Evolutionary conservation across 2,329 filamentous ascomycete genomes (phyloP).

Genomic region (Pseudogymnoascus sp.): DNA sequence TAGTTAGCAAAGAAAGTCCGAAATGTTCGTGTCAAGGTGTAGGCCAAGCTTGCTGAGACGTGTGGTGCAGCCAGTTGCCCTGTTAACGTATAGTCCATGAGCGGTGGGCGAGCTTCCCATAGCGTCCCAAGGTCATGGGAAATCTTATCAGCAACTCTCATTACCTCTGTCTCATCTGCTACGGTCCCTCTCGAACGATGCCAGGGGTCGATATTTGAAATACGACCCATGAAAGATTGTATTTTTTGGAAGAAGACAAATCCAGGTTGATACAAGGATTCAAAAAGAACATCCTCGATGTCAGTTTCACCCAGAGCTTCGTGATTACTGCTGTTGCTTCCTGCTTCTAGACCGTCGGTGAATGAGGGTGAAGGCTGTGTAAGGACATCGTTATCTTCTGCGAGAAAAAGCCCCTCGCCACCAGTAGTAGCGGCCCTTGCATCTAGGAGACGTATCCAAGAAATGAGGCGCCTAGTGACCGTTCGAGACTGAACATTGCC

Average conservation of each 20-base stretch:
- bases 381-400: constrained; percentile 42
- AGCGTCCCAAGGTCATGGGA: constrained; percentile 43
- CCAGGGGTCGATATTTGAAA: constrained; percentile 51
- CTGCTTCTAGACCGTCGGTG: constrained; percentile 29
- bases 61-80: constrained; percentile 44
- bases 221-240: constrained; percentile 50
- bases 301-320: constrained; percentile 11
- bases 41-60: constrained; percentile 42
- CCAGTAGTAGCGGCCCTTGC: constrained; percentile 50
- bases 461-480: constrained; percentile 43
- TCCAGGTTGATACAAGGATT: constrained; percentile 48
- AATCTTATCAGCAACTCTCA: constrained; percentile 47
- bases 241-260: constrained; percentile 53
- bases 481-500: constrained; percentile 33
- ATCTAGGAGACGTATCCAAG: constrained; percentile 50
- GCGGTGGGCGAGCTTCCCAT: constrained; percentile 43
- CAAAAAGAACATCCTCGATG: constrained; percentile 45
- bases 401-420: constrained; percentile 48
- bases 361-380: constrained; percentile 39
- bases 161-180: constrained; percentile 52
- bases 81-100: constrained; percentile 51
- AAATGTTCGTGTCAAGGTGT: constrained; percentile 46
- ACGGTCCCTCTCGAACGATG: constrained; percentile 50
- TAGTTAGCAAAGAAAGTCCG: constrained; percentile 51
- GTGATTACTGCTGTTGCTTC: constrained; percentile 25